Base-by-base conservation (phyloP, 192 early-diverging fungal genomes). In the Allomyces javanicus region DNA sequence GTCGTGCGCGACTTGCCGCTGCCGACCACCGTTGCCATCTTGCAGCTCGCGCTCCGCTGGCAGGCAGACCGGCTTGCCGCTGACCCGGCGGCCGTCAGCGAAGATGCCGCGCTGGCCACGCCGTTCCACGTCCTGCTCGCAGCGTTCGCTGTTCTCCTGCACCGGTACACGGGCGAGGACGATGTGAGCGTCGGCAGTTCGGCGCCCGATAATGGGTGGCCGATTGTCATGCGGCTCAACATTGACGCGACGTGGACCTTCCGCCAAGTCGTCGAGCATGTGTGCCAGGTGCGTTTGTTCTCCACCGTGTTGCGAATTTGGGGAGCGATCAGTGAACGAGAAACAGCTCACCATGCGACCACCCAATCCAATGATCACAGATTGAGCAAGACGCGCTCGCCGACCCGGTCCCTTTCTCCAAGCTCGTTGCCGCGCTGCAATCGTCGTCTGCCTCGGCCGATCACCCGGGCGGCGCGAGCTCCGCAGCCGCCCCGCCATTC, bases 151-250 rank as follows among this genome's bases (percentile, higher is more conserved):
- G 77, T 96, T 1, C 71, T 97, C 62, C 73, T 99, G 73, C 88
- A 94, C 73, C 76, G 87, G 63, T 91, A 96, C 71, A 91, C 92
- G 9, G 92, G 91, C 62, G 93, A 97, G 70, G 90, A 96, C 75
- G 96, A 97, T 69, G 87, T 99, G 63, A 82, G 87, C n/a, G 86
- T 97, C 25, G 91, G 91, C 66, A 85, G 84, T 62, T 92, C 92
- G 9, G 70, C 68, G 19, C 92, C 89, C 25, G 77, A 74, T 67
- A 79, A 86, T 21, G 73, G 83, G 10, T 94, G 97, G 70, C 94
- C 94, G 27, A 76, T 94, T 33, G 90, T 97, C 0, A 77, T 99
- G 68, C 80, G 93, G 50, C 74, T 96, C 25, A 70, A 67, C 14
- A 82, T 99, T 10, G 75, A 72, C 61, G 75, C 82, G 25, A 63